Conservation (phyloP, 2,329 filamentous ascomycete genomes). For the Fonsecaea erecta region DNA sequence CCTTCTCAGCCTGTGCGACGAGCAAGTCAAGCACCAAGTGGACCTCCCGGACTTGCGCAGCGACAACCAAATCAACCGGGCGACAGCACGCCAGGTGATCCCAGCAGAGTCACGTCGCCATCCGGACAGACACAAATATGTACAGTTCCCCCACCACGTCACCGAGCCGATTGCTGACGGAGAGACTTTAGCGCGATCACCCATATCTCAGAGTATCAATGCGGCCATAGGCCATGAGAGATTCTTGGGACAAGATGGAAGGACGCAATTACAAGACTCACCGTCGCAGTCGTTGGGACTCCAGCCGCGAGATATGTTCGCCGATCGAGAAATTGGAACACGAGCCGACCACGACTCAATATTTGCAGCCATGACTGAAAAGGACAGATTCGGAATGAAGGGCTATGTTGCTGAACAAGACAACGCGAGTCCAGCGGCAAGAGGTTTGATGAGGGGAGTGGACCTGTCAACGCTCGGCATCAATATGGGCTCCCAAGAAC, state of each 20-base stretch:
- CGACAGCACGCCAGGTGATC: constrained; percentile 30
- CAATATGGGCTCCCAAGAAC: constrained; percentile 63
- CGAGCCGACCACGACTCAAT: constrained; percentile 43
- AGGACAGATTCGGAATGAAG: constrained; percentile 63
- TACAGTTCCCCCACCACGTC: constrained; percentile 11
- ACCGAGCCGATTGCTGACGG: constrained; percentile 6
- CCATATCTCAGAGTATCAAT: constrained; percentile 50
- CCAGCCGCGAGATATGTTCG: constrained; percentile 39
- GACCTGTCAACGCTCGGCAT: constrained; percentile 67
- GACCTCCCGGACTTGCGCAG: constrained; percentile 34
- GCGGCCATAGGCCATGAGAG: constrained; percentile 48
- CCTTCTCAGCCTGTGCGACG: constrained; percentile 29
- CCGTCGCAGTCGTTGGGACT: constrained; percentile 37
- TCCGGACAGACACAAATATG: constrained; percentile 34
- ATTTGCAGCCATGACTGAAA: constrained; percentile 41
- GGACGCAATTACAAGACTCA: constrained; percentile 43
- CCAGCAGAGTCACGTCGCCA: constrained; percentile 36
- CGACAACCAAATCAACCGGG: constrained; percentile 30
- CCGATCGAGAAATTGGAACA: constrained; percentile 42
- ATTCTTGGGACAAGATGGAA: constrained; percentile 38
- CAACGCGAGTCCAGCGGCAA: constrained; percentile 60
- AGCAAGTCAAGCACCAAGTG: constrained; percentile 29
- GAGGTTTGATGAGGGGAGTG: constrained; percentile 65
- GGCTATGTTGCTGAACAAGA: constrained; percentile 58
- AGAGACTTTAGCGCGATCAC: constrained; percentile 44